A percentile compares a stretch with the other conserved stretches of the same genome.
These are phyloP conservation scores for Carpinus fangiana DNA, from an alignment of 306 rosid genomes.

Conservation along the genomic window DNA sequence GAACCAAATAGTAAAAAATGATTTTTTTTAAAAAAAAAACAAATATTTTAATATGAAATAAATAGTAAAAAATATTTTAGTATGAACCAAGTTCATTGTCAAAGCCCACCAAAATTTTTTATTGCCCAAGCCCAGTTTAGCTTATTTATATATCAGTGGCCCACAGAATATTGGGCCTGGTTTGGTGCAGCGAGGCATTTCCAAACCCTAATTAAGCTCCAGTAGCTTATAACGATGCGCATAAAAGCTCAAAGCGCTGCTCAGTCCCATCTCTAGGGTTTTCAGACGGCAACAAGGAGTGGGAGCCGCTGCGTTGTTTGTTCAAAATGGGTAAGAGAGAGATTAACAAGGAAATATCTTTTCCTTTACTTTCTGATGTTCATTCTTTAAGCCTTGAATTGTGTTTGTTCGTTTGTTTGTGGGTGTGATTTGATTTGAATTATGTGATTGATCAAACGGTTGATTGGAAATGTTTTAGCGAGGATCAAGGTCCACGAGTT, in stretches of 20 bases:
- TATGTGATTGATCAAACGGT: background rate
- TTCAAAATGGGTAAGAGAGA: slow-evolving; percentile 9
- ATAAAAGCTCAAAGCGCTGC: background rate
- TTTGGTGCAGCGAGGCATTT: background rate
- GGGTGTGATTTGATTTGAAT: background rate
- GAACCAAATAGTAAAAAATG: no score
- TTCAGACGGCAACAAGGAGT: background rate
- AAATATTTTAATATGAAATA: no score
- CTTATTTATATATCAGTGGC: no score
- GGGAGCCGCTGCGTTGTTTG: background rate
- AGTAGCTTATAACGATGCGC: background rate
- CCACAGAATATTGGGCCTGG: no score
- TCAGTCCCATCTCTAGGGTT: background rate
- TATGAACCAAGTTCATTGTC: no score
- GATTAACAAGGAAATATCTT: background rate
- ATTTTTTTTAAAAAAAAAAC: no score
- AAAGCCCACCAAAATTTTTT: no score
- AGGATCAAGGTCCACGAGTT: slow-evolving; percentile 92
- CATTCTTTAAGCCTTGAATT: background rate
- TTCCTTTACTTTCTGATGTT: background rate
- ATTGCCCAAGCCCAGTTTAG: no score
- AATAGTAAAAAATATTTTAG: no score
- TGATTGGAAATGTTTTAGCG: slow-evolving; percentile 41
- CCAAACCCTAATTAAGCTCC: background rate
- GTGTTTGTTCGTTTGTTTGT: background rate